Evolutionary conservation across 495 filamentous ascomycete species (phyloP), one percentile per base, ranked within the genome.

Genomic region (Annulohypoxylon moriforme): DNA sequence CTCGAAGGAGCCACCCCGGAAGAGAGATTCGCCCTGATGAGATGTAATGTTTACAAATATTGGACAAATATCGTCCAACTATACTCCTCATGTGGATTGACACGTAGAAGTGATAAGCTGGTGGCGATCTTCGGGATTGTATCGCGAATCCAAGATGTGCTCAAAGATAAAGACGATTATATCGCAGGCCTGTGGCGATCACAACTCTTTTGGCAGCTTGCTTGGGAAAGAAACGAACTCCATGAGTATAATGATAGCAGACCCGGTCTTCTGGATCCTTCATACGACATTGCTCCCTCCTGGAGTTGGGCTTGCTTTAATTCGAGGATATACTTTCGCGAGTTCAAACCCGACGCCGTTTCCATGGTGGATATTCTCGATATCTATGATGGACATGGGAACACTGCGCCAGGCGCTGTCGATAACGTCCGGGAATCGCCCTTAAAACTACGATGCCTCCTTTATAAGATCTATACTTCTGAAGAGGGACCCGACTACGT

Each of bases 291-390:
- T 56, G 47, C 14, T 49, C 61, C 61, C 25, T 64, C 49, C 2
- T 64, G 61, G 61, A 64, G 61, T 20, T 64, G 61, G 61, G 61
- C 61, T 9, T 18, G 47, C 25, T 7, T 56, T 10, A 31, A 47
- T 14, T 11, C 10, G 5, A n/a, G 10, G 9, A 14, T 52, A 4
- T 22, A 0, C 1, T 58, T 27, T 6, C 18, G 1, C 2, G 1
- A 1, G 3, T 40, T 9, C 3, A 29, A 3, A 29, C 27, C 27
- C 27, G 6, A 29, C 27, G 6, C 27, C 27, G 27, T 29, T 2
- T 3, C 3, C 27, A 2, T 29, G 3, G 6, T 29, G 6, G 27
- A 29, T 29, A 6, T 29, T 3, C 27, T 36, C 20, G 1, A 42
- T 10, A 3, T n/a, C 10, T 7, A 4, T 61, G 42, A 49, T 49